Conservation (phyloP, 2,329 filamentous ascomycete species). For the Pezicula neosporulosa region DNA sequence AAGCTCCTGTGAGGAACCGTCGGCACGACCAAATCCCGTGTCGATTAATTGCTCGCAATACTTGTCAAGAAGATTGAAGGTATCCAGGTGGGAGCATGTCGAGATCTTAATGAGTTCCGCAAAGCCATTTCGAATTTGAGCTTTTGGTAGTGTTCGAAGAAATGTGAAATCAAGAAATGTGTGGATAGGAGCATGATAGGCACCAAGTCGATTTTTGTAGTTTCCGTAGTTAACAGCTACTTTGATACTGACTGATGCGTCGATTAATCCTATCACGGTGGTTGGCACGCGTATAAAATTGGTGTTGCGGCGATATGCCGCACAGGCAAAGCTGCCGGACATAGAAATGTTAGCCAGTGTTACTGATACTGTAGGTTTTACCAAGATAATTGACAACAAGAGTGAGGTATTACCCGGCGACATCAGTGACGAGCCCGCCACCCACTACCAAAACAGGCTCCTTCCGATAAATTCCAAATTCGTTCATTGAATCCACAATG, state of each 20-base stretch:
- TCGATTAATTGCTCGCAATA: slow-evolving; percentile 66
- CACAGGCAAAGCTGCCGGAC: slow-evolving; percentile 63
- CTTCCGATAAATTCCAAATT: slow-evolving; percentile 68
- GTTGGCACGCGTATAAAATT: slow-evolving; percentile 73
- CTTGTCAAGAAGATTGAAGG: slow-evolving; percentile 65
- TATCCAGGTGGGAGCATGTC: slow-evolving; percentile 62
- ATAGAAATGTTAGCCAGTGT: slow-evolving; percentile 17
- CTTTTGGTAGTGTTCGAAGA: slow-evolving; percentile 61
- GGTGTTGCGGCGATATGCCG: slow-evolving; percentile 67
- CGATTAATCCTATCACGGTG: slow-evolving; percentile 72
- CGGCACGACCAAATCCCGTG: slow-evolving; percentile 60
- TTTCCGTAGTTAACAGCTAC: slow-evolving; percentile 76
- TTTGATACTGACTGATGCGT: slow-evolving; percentile 73
- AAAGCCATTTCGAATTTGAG: slow-evolving; percentile 70
- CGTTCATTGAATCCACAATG: slow-evolving; percentile 71
- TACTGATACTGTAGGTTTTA: too few relatives aligned
- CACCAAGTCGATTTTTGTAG: slow-evolving; percentile 72
- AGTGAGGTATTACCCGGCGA: slow-evolving; percentile 74
- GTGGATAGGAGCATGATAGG: slow-evolving; percentile 68
- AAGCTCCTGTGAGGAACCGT: slow-evolving; percentile 52
- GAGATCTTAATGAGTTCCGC: slow-evolving; percentile 76
- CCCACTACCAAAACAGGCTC: slow-evolving; percentile 65
- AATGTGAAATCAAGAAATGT: slow-evolving; percentile 74
- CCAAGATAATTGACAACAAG: slow-evolving; percentile 34
- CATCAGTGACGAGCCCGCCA: slow-evolving; percentile 68